Evolutionary conservation across 768 basidiomycete genomes (phyloP).

Genomic region (Sporobolomyces roseus): DNA sequence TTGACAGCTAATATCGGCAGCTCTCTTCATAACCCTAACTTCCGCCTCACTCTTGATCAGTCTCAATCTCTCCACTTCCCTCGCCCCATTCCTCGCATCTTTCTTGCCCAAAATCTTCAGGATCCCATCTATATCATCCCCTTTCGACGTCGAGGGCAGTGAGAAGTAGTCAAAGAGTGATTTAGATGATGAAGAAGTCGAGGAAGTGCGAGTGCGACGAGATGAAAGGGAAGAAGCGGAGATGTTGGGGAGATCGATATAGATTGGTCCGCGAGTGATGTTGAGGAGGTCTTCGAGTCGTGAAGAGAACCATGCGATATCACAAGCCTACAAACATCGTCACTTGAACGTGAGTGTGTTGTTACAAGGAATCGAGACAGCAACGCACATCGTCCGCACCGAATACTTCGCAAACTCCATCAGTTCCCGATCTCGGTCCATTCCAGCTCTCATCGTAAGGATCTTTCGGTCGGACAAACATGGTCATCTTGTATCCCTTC

Average conservation of each 20-base stretch:
- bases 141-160: slow-evolving; percentile 31
- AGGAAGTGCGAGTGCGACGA: slow-evolving; percentile 18
- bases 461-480: slow-evolving; percentile 76
- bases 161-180: slow-evolving; percentile 52
- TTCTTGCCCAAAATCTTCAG: slow-evolving; percentile 51
- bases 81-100: slow-evolving; percentile 57
- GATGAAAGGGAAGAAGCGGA: slow-evolving; percentile 41
- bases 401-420: slow-evolving; percentile 65
- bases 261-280: slow-evolving; percentile 48
- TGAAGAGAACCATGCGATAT: slow-evolving; percentile 53
- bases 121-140: slow-evolving; percentile 57
- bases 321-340: slow-evolving; percentile 37
- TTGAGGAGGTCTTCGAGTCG: slow-evolving; percentile 36
- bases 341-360: neutral
- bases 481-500: slow-evolving; percentile 76
- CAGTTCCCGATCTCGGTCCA: slow-evolving; percentile 70
- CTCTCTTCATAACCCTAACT: slow-evolving; percentile 69
- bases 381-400: slow-evolving; percentile 68
- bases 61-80: slow-evolving; percentile 67
- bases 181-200: slow-evolving; percentile 40
- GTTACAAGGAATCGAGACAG: slow-evolving; percentile 19
- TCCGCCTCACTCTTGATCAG: slow-evolving; percentile 76
- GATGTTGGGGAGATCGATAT: slow-evolving; percentile 52
- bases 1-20: slow-evolving; percentile 79
- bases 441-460: slow-evolving; percentile 83